Percentiles rank a stretch among this genome's conserved stretches.
phyloP scores from a whole-genome alignment of 495 filamentous ascomycete species.

The Aspergillus homomorphus region DNA sequence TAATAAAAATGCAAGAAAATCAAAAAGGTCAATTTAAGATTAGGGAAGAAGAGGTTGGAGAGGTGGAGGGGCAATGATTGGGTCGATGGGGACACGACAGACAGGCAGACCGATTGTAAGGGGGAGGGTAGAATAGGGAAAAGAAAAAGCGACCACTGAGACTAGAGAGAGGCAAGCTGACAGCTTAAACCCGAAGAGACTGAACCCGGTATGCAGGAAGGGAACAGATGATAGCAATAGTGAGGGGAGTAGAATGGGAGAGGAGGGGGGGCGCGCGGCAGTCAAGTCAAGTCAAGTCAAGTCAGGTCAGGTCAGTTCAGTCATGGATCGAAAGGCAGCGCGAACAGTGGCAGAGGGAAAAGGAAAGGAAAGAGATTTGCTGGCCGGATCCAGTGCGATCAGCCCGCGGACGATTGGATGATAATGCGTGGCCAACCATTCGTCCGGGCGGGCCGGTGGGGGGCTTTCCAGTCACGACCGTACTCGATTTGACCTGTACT shows the following conservation, averaged over 20 bases:
- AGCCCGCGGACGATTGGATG: slow-evolving; percentile 30
- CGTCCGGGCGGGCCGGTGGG: slow-evolving; percentile 14
- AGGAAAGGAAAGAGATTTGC: slow-evolving; percentile 31
- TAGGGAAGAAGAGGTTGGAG: neutral
- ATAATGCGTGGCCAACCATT: slow-evolving; percentile 31
- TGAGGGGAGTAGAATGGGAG: too few species aligned
- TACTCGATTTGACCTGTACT: too few species aligned
- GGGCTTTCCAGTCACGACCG: neutral
- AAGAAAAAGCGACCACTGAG: slow-evolving; percentile 10
- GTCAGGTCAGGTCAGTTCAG: too few species aligned
- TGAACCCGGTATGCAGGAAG: neutral
- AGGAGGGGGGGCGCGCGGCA: too few species aligned
- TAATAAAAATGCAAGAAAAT: neutral
- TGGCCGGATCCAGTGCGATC: slow-evolving; percentile 35
- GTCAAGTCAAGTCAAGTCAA: too few species aligned
- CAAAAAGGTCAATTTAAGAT: neutral
- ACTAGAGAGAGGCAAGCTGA: neutral
- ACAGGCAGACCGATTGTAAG: slow-evolving; percentile 7
- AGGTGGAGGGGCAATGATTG: neutral
- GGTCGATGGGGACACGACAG: slow-evolving; percentile 7
- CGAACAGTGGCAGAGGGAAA: slow-evolving; percentile 27
- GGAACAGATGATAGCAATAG: neutral
- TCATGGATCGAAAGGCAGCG: neutral
- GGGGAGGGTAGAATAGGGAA: slow-evolving; percentile 17
- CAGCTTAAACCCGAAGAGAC: neutral